Evolutionary conservation across 108 stramenopile species (phyloP).

Genomic region (Aureococcus anophagefferens): DNA sequence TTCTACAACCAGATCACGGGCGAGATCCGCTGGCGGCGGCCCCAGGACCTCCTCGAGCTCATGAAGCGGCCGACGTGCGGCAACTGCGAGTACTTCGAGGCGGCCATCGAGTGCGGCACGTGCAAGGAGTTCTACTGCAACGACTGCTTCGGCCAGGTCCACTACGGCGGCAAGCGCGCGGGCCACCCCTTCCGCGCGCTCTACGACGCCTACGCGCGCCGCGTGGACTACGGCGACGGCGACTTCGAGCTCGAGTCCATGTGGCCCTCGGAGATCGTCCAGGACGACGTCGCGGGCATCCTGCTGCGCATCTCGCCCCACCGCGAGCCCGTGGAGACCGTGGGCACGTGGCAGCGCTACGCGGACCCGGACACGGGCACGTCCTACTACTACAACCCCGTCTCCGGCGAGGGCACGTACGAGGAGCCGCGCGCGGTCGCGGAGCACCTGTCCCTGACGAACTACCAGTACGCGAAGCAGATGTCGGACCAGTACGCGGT

Average conservation of each 20-base stretch:
- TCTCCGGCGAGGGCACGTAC: slow-evolving; percentile 7
- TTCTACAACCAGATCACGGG: slow-evolving; percentile 70
- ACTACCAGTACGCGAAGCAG: too few species aligned
- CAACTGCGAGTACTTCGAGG: slow-evolving; percentile 54
- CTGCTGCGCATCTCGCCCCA: slow-evolving; percentile 4
- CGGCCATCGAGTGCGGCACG: slow-evolving; percentile 51
- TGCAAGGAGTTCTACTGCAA: slow-evolving; percentile 63
- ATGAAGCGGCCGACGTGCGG: slow-evolving; percentile 56
- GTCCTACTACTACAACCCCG: slow-evolving; percentile 9
- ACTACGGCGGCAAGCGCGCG: slow-evolving; percentile 39
- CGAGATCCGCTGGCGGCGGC: slow-evolving; percentile 69
- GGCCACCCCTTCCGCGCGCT: slow-evolving; percentile 41
- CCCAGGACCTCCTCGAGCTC: slow-evolving; percentile 61
- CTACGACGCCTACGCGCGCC: slow-evolving; percentile 49
- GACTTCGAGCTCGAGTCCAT: slow-evolving; percentile 31
- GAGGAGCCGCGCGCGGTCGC: background rate
- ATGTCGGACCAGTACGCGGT: background rate
- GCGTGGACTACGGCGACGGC: slow-evolving; percentile 55
- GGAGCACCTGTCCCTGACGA: background rate
- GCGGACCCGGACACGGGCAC: background rate
- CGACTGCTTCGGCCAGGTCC: slow-evolving; percentile 41
- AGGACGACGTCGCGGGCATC: slow-evolving; percentile 31
- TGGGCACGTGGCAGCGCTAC: slow-evolving; percentile 10
- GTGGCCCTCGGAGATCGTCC: slow-evolving; percentile 51
- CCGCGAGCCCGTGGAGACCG: slow-evolving; percentile 3